Evolutionary conservation across 805 yeast species (phyloP), one percentile per base, ranked within the genome.

Genomic region (Nakazawaea holstii): DNA sequence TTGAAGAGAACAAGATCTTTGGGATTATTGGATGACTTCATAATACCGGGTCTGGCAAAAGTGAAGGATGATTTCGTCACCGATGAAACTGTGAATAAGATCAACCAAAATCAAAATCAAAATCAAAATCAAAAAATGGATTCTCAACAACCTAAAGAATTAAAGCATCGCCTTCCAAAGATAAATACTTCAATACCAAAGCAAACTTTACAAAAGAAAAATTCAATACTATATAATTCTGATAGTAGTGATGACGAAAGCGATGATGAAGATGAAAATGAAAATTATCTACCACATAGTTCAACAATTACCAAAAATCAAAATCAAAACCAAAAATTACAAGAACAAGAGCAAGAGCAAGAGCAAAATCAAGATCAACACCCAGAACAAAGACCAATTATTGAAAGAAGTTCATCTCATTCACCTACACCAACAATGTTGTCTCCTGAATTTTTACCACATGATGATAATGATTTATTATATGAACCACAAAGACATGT

Each of bases 1-100:
- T 68, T 88, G 57, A 88, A 87, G 57, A 69, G 96, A 59, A 88
- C 96, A 31, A 74, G 94, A 57, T 84, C 94, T 7, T 70, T 88
- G 73, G 96, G 96, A 1, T 63, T 87, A 11, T 68, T 88, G 54
- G 95, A 85, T 58, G 87, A 43, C 6, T 48, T 38, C n/a, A 48
- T 48, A 15, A 35, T 35, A 13, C 44, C 48, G 2, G 52, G 50
- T 47, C 87, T 82, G 70, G 94, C 95, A 60, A 90, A 90, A 76
- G 79, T 87, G 67, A 90, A 84, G 61, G 97, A 96, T 66, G 96
- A 95, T 33, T 82, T 92, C 55, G 94, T 92, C 49, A 79, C 94
- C 51, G 96, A 91, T 67, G 97, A 87, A 59, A 92, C 94, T 68
- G 84, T 94, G 88, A 87, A 91, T 52, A 84, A 84, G 73, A 87